phyloP scores from a whole-genome alignment of 2,329 filamentous ascomycete genomes.

The Nigrospora sphaerica region DNA sequence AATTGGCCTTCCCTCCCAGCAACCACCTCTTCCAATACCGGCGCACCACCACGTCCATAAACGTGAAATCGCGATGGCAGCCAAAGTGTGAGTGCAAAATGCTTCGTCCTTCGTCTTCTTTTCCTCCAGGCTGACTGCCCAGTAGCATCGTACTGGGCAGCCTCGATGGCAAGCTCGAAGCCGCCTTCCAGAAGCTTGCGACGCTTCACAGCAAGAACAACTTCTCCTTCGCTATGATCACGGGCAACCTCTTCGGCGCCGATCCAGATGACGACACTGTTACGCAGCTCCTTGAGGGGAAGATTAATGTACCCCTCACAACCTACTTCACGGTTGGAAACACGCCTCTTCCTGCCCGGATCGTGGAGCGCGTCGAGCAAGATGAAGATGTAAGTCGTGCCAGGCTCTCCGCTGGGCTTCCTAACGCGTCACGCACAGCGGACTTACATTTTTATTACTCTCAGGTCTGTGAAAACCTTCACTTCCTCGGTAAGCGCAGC shows the following conservation, averaged over 20 bases:
- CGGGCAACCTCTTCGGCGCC: conserved; percentile 72
- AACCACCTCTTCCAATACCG: too few relatives aligned
- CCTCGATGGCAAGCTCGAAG: conserved; percentile 69
- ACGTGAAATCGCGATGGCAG: conserved; percentile 28
- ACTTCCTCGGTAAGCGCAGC: conserved; percentile 81
- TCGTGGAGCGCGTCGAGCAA: conserved; percentile 67
- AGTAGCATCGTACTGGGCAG: conserved; percentile 72
- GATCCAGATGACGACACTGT: conserved; percentile 52
- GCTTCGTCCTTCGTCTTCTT: not conserved
- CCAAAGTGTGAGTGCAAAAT: conserved; percentile 36
- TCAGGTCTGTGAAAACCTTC: conserved; percentile 79
- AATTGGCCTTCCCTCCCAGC: too few relatives aligned
- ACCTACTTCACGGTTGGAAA: conserved; percentile 87
- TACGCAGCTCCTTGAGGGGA: conserved; percentile 61
- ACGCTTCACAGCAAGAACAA: conserved; percentile 78
- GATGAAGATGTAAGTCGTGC: conserved; percentile 46
- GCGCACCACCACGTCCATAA: too few relatives aligned
- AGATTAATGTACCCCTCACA: conserved; percentile 67
- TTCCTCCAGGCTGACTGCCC: conserved; percentile 3
- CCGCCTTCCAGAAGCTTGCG: conserved; percentile 73
- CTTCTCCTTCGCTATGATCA: conserved; percentile 79
- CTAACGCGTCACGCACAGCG: not conserved
- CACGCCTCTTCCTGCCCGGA: conserved; percentile 59
- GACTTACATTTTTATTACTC: not conserved
- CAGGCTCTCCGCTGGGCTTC: not conserved